Conservation (phyloP, 345 rosid species). For the Physaria fendleri region DNA sequence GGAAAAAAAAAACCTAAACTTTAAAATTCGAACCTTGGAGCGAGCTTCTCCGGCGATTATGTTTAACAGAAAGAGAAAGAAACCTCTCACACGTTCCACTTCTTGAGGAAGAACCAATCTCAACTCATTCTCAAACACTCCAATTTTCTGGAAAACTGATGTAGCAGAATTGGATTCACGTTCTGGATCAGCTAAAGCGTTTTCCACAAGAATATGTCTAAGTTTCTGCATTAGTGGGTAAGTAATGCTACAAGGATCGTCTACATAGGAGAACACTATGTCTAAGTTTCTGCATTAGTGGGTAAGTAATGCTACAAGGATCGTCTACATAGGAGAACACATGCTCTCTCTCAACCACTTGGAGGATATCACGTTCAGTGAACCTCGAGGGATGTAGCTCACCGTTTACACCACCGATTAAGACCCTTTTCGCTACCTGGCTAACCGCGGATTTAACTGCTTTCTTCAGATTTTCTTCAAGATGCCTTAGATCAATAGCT, state of each 20-base stretch:
- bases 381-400: slow-evolving; percentile 75
- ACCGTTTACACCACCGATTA: slow-evolving; percentile 49
- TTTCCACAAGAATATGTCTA: slow-evolving; percentile 64
- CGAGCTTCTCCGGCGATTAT: slow-evolving; percentile 28
- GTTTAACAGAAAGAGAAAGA: slow-evolving; percentile 35
- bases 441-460: slow-evolving; percentile 41
- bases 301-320: slow-evolving; percentile 62
- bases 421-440: slow-evolving; percentile 43
- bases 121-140: slow-evolving; percentile 55
- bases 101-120: slow-evolving; percentile 50
- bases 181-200: slow-evolving; percentile 55
- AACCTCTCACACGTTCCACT: slow-evolving; percentile 46
- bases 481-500: slow-evolving; percentile 56
- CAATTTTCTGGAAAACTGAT: slow-evolving; percentile 65
- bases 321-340: slow-evolving; percentile 64
- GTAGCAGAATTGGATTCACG: slow-evolving; percentile 38
- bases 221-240: slow-evolving; percentile 77
- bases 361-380: slow-evolving; percentile 57
- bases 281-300: slow-evolving; percentile 72
- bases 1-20: neutral
- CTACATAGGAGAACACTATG: slow-evolving; percentile 56
- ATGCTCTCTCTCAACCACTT: slow-evolving; percentile 56
- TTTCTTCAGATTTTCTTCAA: slow-evolving; percentile 51
- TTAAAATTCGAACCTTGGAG: slow-evolving; percentile 39
- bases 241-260: slow-evolving; percentile 65